Evolutionary conservation across 1,139 yeast species (phyloP), one percentile per base, ranked within the genome.

Genomic region (Sugiyamaella novakii): DNA sequence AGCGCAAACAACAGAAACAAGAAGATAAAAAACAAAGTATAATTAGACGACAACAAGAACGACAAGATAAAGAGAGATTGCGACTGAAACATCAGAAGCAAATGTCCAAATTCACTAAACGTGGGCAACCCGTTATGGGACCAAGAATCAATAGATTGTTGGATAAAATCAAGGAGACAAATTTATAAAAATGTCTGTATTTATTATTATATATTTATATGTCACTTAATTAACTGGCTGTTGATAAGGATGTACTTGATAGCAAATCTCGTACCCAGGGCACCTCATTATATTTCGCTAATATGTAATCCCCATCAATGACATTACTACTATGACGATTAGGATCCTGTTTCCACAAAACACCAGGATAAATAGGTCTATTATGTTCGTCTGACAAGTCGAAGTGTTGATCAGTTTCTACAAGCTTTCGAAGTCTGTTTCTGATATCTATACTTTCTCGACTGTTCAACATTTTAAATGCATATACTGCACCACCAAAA

Each of bases 51-150:
- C 52, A 57, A 35, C 55, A 55, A 21, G 63, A 66, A 2, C 62
- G 65, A 33, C 62, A 65, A 29, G 65, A 64, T 52, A 51, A 52
- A 36, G 64, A 56, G 34, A 60, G 65, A 3, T 63, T 65, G 37
- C 68, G 86, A 30, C 78, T 75, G 51, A 66, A 68, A 44, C 77
- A 77, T 59, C 77, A 80, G 54, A 78, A 77, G 51, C 67, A 62
- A 43, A 65, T 68, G 65, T 69, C 80, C 1, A 77, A 84, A 55
- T 81, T 74, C 52, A 89, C 96, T 1, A 74, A 74, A 55, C 67
- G 74, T 4, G 97, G 98, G 0, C 98, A 91, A 65, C 97, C 97
- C 1, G 68, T 80, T 43, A 87, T 91, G 95, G 96, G 88, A 0
- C 94, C 96, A 7, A 78, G 95, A 64, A 87, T 91, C 52, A 84